Evolutionary conservation across 2,329 filamentous ascomycete species (phyloP).

Genomic region (Sporothrix mexicana): DNA sequence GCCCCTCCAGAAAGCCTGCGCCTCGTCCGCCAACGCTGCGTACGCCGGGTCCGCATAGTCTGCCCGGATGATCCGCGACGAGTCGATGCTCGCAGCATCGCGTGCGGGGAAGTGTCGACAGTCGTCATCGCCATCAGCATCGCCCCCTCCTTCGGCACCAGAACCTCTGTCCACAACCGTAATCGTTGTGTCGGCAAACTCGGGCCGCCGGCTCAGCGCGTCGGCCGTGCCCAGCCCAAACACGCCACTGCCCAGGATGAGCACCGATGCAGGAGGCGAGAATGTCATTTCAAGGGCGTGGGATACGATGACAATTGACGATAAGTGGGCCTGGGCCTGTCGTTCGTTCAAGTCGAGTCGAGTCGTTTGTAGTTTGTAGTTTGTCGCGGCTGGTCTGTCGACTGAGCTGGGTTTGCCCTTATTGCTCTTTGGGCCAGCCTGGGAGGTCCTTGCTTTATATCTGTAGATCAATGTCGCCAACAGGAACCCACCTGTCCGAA

Average conservation of each 20-base stretch:
- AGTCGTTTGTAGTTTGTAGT: background rate
- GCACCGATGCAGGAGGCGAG: constrained; percentile 56
- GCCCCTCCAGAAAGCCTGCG: constrained; percentile 70
- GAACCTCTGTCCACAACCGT: constrained; percentile 64
- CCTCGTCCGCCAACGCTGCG: constrained; percentile 71
- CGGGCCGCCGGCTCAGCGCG: constrained; percentile 67
- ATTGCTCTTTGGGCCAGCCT: background rate
- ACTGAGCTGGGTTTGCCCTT: background rate
- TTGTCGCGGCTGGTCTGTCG: background rate
- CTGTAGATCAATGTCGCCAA: background rate
- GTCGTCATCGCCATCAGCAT: constrained; percentile 36
- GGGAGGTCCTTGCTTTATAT: background rate
- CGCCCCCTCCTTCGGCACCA: background rate
- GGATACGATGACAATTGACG: background rate
- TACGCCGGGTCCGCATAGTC: constrained; percentile 87
- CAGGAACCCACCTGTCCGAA: background rate
- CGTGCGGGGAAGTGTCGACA: constrained; percentile 61
- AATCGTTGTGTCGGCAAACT: constrained; percentile 59
- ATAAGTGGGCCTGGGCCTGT: constrained; percentile 12
- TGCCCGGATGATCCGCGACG: constrained; percentile 67
- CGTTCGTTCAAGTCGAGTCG: background rate
- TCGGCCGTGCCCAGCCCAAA: constrained; percentile 69
- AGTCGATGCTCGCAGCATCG: constrained; percentile 67
- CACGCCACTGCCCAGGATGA: constrained; percentile 72
- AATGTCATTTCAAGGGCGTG: constrained; percentile 37